These are phyloP conservation scores for Vanrija pseudolonga DNA, from an alignment of 1,284 basidiomycete species.

Conservation along the genomic window DNA sequence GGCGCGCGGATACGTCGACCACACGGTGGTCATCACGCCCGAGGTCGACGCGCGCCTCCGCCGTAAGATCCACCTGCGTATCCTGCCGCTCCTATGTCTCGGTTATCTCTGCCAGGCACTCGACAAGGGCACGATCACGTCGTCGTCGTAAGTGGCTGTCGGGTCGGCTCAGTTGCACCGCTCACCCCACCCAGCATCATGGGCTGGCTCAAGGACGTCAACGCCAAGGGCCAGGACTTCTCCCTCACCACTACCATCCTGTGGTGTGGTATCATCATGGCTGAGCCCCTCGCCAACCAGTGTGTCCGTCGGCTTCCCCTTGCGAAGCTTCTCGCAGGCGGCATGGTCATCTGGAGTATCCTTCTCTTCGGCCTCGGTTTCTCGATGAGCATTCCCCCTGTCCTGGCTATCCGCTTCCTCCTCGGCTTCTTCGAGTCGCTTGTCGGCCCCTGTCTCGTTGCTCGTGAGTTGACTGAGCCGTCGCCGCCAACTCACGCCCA, in stretches of 20 bases:
- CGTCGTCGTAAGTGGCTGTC: conserved; percentile 2
- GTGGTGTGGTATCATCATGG: conserved; percentile 9
- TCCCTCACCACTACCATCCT: conserved; percentile 4
- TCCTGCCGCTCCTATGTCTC: conserved; percentile 32
- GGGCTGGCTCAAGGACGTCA: conserved; percentile 3
- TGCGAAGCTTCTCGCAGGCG: conserved; percentile 1
- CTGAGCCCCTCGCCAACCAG: conserved; percentile 6
- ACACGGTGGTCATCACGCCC: conserved; percentile 20
- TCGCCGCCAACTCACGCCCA: not conserved
- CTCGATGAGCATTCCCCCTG: conserved; percentile 1
- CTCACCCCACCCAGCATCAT: not conserved
- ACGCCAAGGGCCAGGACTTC: conserved; percentile 5
- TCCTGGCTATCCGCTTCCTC: conserved; percentile 6
- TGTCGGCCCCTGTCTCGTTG: conserved; percentile 1
- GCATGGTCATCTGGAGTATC: conserved; percentile 8
- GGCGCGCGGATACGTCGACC: conserved; percentile 21
- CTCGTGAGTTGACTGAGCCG: not conserved
- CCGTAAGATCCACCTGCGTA: conserved; percentile 19
- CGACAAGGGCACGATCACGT: conserved; percentile 16
- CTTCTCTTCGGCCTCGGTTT: conserved; percentile 8
- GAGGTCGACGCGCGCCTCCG: conserved; percentile 22
- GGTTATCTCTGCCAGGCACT: conserved; percentile 32
- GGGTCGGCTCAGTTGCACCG: not conserved
- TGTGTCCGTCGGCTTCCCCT: conserved; percentile 5
- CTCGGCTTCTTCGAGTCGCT: conserved; percentile 9